Conservation (phyloP, 768 basidiomycete genomes). For the Rhodotorula graminis region DNA sequence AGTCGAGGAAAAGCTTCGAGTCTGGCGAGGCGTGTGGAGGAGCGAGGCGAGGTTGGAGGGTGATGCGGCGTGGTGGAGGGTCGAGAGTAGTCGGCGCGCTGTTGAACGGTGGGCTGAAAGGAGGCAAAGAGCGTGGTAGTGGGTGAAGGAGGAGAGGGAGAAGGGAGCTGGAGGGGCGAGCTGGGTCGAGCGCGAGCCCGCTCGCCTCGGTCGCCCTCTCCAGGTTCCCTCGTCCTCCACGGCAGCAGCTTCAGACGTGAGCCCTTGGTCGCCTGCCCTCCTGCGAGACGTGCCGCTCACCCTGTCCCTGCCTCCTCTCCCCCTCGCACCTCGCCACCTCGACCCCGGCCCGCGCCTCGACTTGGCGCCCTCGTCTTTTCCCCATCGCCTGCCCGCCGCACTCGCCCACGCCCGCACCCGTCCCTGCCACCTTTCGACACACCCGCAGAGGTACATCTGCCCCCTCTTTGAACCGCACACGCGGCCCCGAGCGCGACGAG, state of each 20-base stretch:
- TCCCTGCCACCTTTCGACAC: not conserved
- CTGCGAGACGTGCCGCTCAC: not conserved
- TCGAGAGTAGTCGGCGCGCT: too few species aligned
- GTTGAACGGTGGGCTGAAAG: too few species aligned
- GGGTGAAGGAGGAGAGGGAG: too few species aligned
- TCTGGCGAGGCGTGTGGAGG: too few species aligned
- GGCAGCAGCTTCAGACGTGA: not conserved
- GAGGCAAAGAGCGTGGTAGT: too few species aligned
- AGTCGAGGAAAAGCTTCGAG: too few species aligned
- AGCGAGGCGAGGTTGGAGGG: too few species aligned
- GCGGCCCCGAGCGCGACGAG: not conserved
- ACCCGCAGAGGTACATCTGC: not conserved
- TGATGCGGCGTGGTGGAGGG: too few species aligned
- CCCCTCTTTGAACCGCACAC: not conserved
- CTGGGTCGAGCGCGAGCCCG: not conserved
- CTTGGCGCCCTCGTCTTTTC: not conserved
- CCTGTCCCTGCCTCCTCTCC: not conserved
- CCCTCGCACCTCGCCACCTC: not conserved
- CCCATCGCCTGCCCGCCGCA: not conserved
- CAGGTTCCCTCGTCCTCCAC: not conserved
- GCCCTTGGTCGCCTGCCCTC: not conserved
- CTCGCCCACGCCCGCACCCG: not conserved
- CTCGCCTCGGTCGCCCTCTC: not conserved
- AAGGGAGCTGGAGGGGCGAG: too few species aligned
- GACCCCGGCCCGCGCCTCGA: not conserved